These are phyloP conservation scores for Candida vartiovaarae DNA, from an alignment of 805 yeast species.

Conservation along the genomic window DNA sequence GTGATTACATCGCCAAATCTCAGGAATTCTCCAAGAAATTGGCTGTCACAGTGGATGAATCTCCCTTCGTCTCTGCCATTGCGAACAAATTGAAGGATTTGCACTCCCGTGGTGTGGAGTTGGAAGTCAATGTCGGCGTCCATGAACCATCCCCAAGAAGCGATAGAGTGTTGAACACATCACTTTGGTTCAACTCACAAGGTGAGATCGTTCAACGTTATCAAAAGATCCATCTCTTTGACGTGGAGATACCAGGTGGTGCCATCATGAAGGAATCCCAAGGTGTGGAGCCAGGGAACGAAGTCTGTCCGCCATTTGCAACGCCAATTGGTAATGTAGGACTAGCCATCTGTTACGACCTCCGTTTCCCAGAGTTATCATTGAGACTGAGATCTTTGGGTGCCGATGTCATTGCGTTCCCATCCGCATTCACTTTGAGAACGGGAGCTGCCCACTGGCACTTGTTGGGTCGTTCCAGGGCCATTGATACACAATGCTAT, in stretches of 20 bases:
- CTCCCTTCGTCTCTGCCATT: slow-evolving; percentile 37
- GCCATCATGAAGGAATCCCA: slow-evolving; percentile 72
- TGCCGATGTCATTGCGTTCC: slow-evolving; percentile 72
- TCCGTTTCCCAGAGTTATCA: slow-evolving; percentile 80
- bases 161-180: slow-evolving; percentile 57
- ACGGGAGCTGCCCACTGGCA: slow-evolving; percentile 95
- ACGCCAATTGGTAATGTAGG: slow-evolving; percentile 64
- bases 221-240: slow-evolving; percentile 85
- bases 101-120: slow-evolving; percentile 25
- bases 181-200: slow-evolving; percentile 57
- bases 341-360: slow-evolving; percentile 75
- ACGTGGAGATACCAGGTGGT: slow-evolving; percentile 58
- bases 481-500: slow-evolving; percentile 81
- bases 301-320: slow-evolving; percentile 43
- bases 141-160: slow-evolving; percentile 62
- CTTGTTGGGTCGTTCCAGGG: slow-evolving; percentile 70
- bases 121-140: slow-evolving; percentile 77
- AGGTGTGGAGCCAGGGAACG: slow-evolving; percentile 74
- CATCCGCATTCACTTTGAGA: slow-evolving; percentile 87
- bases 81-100: slow-evolving; percentile 38
- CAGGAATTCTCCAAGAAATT: slow-evolving; percentile 49
- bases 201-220: slow-evolving; percentile 68
- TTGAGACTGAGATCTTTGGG: slow-evolving; percentile 56
- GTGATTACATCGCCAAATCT: slow-evolving; percentile 68
- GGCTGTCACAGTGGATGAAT: slow-evolving; percentile 39